A percentile compares a stretch with the other conserved stretches of the same genome.
phyloP scores from a whole-genome alignment of 495 filamentous ascomycete species.

The Neurospora sp. region DNA sequence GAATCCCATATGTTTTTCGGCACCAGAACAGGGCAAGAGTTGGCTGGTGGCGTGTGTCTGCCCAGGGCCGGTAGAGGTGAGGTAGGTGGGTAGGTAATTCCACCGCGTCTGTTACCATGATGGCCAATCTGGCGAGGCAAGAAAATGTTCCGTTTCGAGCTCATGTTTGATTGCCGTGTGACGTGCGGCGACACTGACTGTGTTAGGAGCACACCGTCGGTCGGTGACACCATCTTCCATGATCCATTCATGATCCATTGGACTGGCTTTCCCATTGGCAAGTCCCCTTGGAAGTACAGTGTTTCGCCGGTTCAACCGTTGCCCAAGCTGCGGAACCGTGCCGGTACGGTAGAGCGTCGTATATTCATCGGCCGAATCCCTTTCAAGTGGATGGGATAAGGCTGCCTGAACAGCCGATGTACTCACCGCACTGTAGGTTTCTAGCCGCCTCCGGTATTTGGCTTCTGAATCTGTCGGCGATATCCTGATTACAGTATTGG shows the following conservation, averaged over 20 bases:
- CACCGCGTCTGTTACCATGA: not conserved
- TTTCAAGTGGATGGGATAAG: not conserved
- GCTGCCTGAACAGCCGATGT: not conserved
- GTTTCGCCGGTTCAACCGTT: not conserved
- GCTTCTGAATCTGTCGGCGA: not conserved
- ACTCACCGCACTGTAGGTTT: not conserved
- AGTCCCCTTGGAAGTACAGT: not conserved
- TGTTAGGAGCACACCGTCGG: not conserved
- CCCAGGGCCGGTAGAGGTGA: not conserved
- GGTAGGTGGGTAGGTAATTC: not conserved
- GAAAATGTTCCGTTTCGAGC: not conserved
- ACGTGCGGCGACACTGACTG: not conserved
- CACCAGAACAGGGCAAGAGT: not conserved
- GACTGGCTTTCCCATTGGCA: not conserved
- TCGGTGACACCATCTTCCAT: not conserved
- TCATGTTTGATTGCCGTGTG: not conserved
- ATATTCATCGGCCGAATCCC: not conserved
- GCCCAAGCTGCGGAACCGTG: not conserved
- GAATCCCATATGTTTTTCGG: not conserved
- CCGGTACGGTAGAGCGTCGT: not conserved
- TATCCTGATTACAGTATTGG: not conserved
- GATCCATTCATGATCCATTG: not conserved
- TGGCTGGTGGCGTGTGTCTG: not conserved
- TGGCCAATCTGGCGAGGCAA: not conserved
- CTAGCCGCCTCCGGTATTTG: not conserved